Percentiles rank a stretch among this genome's conserved stretches.
These are phyloP conservation scores for Xylaria acuta DNA, from an alignment of 495 filamentous ascomycete species.

Conservation along the genomic window DNA sequence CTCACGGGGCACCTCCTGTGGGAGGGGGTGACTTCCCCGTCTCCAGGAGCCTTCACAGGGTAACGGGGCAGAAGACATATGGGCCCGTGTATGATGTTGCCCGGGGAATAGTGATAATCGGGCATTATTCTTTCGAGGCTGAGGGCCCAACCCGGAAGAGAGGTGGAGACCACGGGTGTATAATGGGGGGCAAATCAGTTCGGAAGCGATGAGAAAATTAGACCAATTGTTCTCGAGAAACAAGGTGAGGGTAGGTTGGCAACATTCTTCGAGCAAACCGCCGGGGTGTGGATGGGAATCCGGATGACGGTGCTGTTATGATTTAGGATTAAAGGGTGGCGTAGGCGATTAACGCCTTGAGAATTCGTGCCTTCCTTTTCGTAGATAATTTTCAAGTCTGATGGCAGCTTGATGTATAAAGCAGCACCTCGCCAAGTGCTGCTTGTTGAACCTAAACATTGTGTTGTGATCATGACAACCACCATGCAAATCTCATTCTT, in stretches of 20 bases:
- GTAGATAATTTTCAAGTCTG: neutral
- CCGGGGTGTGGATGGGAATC: neutral
- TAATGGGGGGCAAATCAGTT: no score
- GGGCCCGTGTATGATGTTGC: neutral
- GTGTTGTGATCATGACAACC: neutral
- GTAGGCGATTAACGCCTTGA: neutral
- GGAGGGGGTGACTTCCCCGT: neutral
- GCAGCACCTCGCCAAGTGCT: neutral
- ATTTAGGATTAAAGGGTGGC: neutral
- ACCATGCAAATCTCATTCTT: neutral
- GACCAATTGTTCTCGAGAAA: neutral
- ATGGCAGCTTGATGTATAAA: neutral
- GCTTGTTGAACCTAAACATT: neutral
- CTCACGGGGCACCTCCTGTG: neutral
- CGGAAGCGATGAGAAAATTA: neutral
- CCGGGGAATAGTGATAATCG: neutral
- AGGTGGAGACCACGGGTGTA: neutral
- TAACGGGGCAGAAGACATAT: slow-evolving; percentile 9
- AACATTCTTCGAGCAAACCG: neutral
- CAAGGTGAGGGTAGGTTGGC: neutral
- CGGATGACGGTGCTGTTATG: neutral
- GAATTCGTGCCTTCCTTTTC: neutral
- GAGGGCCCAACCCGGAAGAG: neutral
- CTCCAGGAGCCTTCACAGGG: neutral
- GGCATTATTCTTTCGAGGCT: slow-evolving; percentile 1